Conservation (phyloP, 2,329 filamentous ascomycete species). For the Ophiostoma australiae region DNA sequence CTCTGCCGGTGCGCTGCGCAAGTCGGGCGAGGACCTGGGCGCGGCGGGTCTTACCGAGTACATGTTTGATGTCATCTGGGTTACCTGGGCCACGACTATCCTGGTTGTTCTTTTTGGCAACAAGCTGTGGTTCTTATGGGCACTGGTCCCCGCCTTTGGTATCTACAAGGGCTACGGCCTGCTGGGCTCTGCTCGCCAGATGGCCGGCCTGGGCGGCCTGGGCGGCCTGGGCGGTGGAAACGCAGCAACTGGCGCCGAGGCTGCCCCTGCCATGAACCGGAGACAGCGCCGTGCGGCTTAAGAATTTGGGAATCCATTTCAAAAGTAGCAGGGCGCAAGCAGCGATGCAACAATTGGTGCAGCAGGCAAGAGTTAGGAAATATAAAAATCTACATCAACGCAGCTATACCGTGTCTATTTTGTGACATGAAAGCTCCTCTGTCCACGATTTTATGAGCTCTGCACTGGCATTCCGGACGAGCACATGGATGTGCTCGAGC, state of each 20-base stretch:
- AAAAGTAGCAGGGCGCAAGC: not conserved
- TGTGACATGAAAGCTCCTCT: constrained; percentile 39
- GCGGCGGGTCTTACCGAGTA: constrained; percentile 89
- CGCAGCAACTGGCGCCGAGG: constrained; percentile 30
- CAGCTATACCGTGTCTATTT: not conserved
- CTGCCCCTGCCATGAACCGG: constrained; percentile 44
- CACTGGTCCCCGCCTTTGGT: constrained; percentile 52
- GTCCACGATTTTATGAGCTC: constrained; percentile 53
- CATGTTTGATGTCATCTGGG: constrained; percentile 96
- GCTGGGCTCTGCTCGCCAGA: constrained; percentile 50
- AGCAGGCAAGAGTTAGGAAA: not conserved
- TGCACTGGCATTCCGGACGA: constrained; percentile 53
- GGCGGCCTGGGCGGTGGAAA: constrained; percentile 36
- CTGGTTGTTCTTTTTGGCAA: constrained; percentile 76
- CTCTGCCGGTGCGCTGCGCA: constrained; percentile 60
- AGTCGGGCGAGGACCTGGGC: constrained; percentile 79
- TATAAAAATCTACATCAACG: not conserved
- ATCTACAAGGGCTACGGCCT: constrained; percentile 51
- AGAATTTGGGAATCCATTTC: not conserved
- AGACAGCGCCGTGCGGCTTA: constrained; percentile 52
- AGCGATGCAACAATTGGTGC: not conserved
- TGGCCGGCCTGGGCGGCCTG: constrained; percentile 44
- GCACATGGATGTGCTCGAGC: constrained; percentile 84
- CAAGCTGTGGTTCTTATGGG: constrained; percentile 59
- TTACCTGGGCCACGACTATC: constrained; percentile 75